Conservation (phyloP, 768 basidiomycete genomes). For the Podaxis sp. region DNA sequence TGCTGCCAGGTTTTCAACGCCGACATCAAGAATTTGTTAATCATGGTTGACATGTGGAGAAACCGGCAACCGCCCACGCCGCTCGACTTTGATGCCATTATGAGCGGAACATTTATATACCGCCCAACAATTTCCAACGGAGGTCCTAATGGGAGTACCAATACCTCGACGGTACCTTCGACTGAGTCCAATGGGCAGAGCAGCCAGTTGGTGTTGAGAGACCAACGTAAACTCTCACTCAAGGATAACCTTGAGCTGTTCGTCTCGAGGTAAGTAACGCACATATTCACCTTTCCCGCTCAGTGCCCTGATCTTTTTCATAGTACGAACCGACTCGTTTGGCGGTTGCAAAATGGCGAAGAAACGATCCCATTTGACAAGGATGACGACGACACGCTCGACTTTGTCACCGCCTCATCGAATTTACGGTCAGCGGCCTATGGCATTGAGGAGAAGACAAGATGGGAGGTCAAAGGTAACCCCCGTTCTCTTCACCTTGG, state of each 20-base stretch:
- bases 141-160: constrained; percentile 24
- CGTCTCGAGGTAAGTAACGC: constrained; percentile 63
- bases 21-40: constrained; percentile 85
- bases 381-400: constrained; percentile 94
- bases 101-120: constrained; percentile 54
- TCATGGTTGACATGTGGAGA: constrained; percentile 98
- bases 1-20: constrained; percentile 70
- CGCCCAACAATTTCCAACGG: constrained; percentile 19
- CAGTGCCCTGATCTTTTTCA: neutral
- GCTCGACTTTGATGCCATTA: constrained; percentile 76
- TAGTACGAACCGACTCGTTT: constrained; percentile 79
- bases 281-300: neutral
- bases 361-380: constrained; percentile 89
- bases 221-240: constrained; percentile 74
- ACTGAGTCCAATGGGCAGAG: constrained; percentile 18
- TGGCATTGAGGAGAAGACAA: constrained; percentile 81
- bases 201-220: constrained; percentile 53
- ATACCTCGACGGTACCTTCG: constrained; percentile 5
- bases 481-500: neutral
- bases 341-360: constrained; percentile 61
- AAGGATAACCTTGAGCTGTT: constrained; percentile 84
- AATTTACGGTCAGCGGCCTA: constrained; percentile 92
- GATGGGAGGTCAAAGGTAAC: constrained; percentile 95
- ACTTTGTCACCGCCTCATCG: constrained; percentile 93
- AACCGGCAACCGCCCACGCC: constrained; percentile 82